Evolutionary conservation across 2,329 filamentous ascomycete species (phyloP), one percentile per base, ranked within the genome.

Genomic region (Ambrosiella cleistominuta): DNA sequence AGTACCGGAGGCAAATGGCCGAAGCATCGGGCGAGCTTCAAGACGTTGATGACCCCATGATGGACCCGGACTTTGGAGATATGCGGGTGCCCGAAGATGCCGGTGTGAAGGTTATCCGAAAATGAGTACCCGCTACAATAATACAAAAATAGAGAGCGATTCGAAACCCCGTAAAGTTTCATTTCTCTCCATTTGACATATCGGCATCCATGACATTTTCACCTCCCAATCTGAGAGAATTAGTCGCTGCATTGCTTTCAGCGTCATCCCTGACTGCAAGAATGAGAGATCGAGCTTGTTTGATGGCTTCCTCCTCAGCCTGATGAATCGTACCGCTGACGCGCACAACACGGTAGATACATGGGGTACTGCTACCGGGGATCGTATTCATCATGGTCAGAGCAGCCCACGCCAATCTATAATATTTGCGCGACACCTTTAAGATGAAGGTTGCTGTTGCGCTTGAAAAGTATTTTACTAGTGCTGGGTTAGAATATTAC

Each of bases 371-470:
- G 60, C 71, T 76, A 1, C 77, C 69, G 7, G 81, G 88, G 0
- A 96, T 72, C 13, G 71, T 76, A 19, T 82, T 82, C 74, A 93
- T 85, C 64, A 89, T 86, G 0, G 88, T 87, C 57, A 98, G 72
- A 0, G 89, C 87, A 0, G 89, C 83, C 93, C 93, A 98, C 3
- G 95, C 83, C 62, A 96, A 78, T 52, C 88, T 80, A 68, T 90
- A 94, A 63, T 95, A 83, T 13, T 83, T 81, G 59, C 93, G 82
- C 2, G 87, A 81, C 63, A 90, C 88, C 62, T 86, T 81, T 44
- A 98, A 75, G 61, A 98, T 98, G 57, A 91, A 88, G 1, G 91
- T 98, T 5, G 88, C 95, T 0, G 93, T 98, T n/a, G 89, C 86
- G 2, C 82, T 76, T 0, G 89, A 95, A 56, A 94, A 77, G 69